These are phyloP conservation scores for Rhizopogon roseolus DNA, from an alignment of 768 basidiomycete species.

Conservation along the genomic window DNA sequence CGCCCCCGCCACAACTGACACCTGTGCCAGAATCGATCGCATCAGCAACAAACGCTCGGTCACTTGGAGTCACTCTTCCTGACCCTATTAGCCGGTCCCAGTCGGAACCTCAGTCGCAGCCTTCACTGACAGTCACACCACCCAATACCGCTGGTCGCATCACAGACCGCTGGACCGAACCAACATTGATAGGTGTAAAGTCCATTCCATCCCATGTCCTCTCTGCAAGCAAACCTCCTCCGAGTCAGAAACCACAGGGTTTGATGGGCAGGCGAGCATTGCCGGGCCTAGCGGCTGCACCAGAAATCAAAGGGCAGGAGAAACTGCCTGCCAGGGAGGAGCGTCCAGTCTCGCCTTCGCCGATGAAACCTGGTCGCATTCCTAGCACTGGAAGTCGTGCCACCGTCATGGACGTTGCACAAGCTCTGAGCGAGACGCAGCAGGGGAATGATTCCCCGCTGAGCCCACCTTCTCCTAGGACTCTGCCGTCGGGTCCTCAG, in stretches of 20 bases:
- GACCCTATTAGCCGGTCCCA: neutral
- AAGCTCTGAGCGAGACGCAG: slow-evolving; percentile 42
- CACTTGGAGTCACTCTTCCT: neutral
- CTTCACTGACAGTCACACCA: slow-evolving; percentile 3
- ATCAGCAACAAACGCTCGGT: neutral
- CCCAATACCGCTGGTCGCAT: slow-evolving; percentile 13
- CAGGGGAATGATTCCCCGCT: slow-evolving; percentile 6
- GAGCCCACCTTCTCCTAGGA: slow-evolving; percentile 10
- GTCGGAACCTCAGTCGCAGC: neutral
- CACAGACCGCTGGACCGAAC: slow-evolving; percentile 28
- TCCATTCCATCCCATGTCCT: slow-evolving; percentile 6
- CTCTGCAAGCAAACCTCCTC: neutral
- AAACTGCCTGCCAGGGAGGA: slow-evolving; percentile 7
- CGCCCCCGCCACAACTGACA: neutral
- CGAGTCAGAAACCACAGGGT: slow-evolving; percentile 10
- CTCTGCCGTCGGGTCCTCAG: slow-evolving; percentile 16
- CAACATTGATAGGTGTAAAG: slow-evolving; percentile 28
- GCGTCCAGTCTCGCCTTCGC: slow-evolving; percentile 21
- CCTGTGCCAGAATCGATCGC: neutral
- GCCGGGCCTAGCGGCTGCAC: slow-evolving; percentile 30
- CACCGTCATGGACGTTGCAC: slow-evolving; percentile 77
- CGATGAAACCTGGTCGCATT: slow-evolving; percentile 48
- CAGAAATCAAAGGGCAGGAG: slow-evolving; percentile 13
- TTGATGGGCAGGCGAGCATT: slow-evolving; percentile 37
- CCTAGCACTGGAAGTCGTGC: slow-evolving; percentile 67